Evolutionary conservation across 129 eudicot species (phyloP).

Genomic region (carrot (Daucus carota)): DH1_v3.0 NC_030387.2:13682001-13682500

Average conservation of each 20-base stretch:
- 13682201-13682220: neutral
- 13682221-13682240: slow-evolving; percentile 12
- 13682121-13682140: neutral
- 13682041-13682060: slow-evolving; percentile 15
- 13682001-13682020: slow-evolving; percentile 15
- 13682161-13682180: slow-evolving; percentile 6
- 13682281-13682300: slow-evolving; percentile 12
- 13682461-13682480: slow-evolving; percentile 12
- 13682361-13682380: slow-evolving; percentile 8
- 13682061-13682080: neutral
- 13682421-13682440: slow-evolving; percentile 18
- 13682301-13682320: slow-evolving; percentile 2
- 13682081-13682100: neutral
- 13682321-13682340: slow-evolving; percentile 12
- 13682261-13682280: slow-evolving; percentile 26
- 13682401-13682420: slow-evolving; percentile 24
- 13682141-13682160: slow-evolving; percentile 10
- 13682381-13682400: slow-evolving; percentile 13
- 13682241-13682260: slow-evolving; percentile 18
- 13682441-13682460: slow-evolving; percentile 14
- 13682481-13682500: neutral
- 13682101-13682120: neutral
- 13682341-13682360: slow-evolving; percentile 22
- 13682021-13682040: slow-evolving; percentile 9
- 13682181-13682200: slow-evolving; percentile 6